A percentile compares a stretch with the other conserved stretches of the same genome.
Evolutionary conservation across 306 rosid genomes (phyloP).

Genomic region (Dryas alaskensis): DNA sequence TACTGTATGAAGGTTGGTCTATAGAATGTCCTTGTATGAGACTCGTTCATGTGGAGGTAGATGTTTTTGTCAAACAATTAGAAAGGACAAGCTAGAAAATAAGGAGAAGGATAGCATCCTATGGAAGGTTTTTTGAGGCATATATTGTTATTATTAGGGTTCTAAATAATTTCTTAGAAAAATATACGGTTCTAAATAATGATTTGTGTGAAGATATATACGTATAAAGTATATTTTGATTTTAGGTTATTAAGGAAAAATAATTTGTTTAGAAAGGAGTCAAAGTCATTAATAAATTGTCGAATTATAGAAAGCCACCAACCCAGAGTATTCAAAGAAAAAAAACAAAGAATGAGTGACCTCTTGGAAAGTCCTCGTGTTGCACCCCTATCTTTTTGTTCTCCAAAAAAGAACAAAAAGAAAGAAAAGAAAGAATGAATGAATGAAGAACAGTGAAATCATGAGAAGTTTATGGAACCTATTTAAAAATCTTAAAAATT

Average conservation of each 20-base stretch:
- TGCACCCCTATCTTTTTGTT: too few relatives aligned
- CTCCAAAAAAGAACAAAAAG: too few relatives aligned
- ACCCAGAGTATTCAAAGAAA: not conserved
- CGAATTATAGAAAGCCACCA: not conserved
- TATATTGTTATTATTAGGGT: not conserved
- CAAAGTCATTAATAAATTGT: not conserved
- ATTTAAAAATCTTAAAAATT: not conserved
- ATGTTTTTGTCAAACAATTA: not conserved
- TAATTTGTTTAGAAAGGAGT: not conserved
- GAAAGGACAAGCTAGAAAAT: constrained; percentile 2
- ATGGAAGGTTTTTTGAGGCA: not conserved
- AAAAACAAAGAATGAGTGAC: not conserved
- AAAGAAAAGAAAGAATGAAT: not conserved
- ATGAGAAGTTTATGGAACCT: not conserved
- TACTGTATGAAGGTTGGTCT: not conserved
- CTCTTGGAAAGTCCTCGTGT: too few relatives aligned
- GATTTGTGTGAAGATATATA: not conserved
- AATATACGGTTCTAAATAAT: not conserved
- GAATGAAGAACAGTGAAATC: not conserved
- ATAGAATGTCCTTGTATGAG: not conserved
- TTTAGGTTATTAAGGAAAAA: not conserved
- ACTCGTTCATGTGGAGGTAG: not conserved
- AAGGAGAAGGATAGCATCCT: not conserved
- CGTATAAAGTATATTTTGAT: not conserved
- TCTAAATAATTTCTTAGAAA: not conserved